Evolutionary conservation across 2,329 filamentous ascomycete genomes (phyloP).

Genomic region (Chaetomiaceae sp.): DNA sequence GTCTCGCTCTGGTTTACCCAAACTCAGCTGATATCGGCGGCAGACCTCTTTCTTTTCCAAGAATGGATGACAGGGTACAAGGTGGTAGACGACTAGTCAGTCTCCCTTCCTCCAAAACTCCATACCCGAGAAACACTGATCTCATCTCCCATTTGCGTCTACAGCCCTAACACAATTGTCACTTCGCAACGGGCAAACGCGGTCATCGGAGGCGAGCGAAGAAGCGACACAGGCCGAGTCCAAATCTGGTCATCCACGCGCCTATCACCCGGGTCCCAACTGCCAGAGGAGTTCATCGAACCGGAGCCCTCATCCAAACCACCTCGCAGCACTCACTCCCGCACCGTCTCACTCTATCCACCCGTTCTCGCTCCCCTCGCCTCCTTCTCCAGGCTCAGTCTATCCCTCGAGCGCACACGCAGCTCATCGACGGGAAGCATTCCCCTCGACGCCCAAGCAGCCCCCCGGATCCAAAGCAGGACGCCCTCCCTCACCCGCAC

Average conservation of each 20-base stretch:
- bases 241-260: slow-evolving; percentile 19
- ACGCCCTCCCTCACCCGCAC: background rate
- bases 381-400: slow-evolving; percentile 4
- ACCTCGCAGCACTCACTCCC: background rate
- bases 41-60: slow-evolving; percentile 18
- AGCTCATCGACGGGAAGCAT: background rate
- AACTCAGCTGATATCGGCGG: background rate
- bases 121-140: too few species aligned
- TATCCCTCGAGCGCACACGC: background rate
- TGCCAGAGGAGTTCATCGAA: slow-evolving; percentile 6
- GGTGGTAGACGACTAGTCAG: slow-evolving; percentile 20
- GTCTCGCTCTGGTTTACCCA: background rate
- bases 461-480: background rate
- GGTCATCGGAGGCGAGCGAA: slow-evolving; percentile 8
- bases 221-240: slow-evolving; percentile 6
- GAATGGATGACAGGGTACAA: slow-evolving; percentile 18
- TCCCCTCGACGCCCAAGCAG: background rate
- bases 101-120: background rate
- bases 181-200: slow-evolving; percentile 5
- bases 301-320: background rate
- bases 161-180: background rate
- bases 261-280: background rate
- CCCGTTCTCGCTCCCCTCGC: background rate
- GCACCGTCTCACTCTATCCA: background rate
- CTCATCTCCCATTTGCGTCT: background rate